Evolutionary conservation across 1,284 basidiomycete species (phyloP).

Genomic region (Pseudomicrostroma phylloplanum): DNA sequence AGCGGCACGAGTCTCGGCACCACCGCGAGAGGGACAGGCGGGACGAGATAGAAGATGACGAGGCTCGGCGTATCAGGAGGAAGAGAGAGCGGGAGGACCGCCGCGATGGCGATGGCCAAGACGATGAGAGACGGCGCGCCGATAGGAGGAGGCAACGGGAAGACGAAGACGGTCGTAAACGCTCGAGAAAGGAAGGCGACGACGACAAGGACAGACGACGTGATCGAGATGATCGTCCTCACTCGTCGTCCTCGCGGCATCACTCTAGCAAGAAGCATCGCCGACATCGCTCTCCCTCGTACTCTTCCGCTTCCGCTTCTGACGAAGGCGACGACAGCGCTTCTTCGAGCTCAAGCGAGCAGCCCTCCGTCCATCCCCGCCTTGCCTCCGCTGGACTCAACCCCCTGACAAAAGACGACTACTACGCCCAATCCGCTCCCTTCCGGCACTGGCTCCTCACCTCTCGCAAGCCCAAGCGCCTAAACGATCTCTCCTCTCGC

Average conservation of each 20-base stretch:
- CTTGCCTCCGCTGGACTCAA: background rate
- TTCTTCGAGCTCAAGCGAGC: background rate
- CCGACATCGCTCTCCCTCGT: background rate
- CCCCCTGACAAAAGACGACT: background rate
- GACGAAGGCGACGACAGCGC: background rate
- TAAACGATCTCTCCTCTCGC: background rate
- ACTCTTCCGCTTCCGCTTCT: background rate
- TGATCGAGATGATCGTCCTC: background rate
- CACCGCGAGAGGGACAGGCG: constrained; percentile 1
- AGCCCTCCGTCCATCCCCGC: background rate
- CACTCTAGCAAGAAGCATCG: background rate
- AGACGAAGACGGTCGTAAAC: background rate
- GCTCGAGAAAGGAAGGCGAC: background rate
- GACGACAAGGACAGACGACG: background rate
- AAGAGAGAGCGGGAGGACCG: background rate
- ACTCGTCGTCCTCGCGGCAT: too few species aligned
- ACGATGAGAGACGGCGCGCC: too few species aligned
- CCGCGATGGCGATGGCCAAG: too few species aligned
- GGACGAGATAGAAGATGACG: background rate
- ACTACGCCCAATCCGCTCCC: constrained; percentile 2
- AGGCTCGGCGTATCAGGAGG: background rate
- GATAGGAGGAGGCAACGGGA: background rate
- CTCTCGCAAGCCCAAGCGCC: background rate
- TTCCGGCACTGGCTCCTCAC: constrained; percentile 3
- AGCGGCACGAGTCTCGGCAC: background rate